Evolutionary conservation across 371 early-diverging fungal genomes (phyloP).

Genomic region (Phascolomyces articulosus): DNA sequence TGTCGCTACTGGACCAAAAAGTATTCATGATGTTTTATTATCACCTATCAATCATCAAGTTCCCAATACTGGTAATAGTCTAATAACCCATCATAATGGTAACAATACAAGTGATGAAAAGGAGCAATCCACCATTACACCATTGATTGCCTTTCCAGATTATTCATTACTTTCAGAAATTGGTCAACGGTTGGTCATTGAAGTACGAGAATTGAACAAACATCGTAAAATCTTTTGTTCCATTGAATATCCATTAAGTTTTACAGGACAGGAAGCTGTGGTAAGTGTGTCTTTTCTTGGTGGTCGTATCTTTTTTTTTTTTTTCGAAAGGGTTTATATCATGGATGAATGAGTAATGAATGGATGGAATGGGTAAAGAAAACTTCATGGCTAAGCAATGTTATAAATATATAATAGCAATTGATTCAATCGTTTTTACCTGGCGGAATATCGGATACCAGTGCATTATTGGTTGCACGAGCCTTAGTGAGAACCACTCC

Average conservation of each 20-base stretch:
- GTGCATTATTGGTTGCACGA: constrained; percentile 27
- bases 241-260: constrained; percentile 30
- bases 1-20: neutral
- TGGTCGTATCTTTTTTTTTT: too few relatives aligned
- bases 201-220: constrained; percentile 19
- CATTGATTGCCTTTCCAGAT: constrained; percentile 14
- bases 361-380: too few relatives aligned
- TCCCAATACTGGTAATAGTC: constrained; percentile 2
- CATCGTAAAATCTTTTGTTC: constrained; percentile 27
- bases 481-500: constrained; percentile 31
- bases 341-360: too few relatives aligned
- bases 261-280: constrained; percentile 37
- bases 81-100: neutral
- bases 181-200: constrained; percentile 16
- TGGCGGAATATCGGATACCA: constrained; percentile 7
- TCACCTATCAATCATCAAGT: neutral
- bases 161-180: constrained; percentile 20
- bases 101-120: neutral
- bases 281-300: too few relatives aligned
- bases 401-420: constrained; percentile 1
- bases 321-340: too few relatives aligned
- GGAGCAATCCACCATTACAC: neutral
- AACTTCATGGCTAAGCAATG: too few relatives aligned
- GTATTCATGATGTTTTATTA: neutral
- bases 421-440: constrained; percentile 18